A percentile compares a stretch with the other conserved stretches of the same genome.
Conservation (phyloP, 768 basidiomycete species). For the Lentinus brumalis region DNA sequence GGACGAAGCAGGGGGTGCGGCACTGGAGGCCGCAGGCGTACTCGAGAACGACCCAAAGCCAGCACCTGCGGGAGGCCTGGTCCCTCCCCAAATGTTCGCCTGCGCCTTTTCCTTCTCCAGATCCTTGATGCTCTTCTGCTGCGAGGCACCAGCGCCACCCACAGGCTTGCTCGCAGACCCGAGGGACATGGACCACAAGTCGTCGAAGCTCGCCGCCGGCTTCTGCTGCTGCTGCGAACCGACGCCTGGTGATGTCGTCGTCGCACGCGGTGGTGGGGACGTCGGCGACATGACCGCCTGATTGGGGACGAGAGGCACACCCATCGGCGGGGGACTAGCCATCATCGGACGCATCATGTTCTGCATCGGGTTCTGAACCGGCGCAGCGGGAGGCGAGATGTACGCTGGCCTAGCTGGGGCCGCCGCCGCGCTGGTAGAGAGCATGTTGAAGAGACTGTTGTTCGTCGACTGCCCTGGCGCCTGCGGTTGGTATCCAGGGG, state of each 20-base stretch:
- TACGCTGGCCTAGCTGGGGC: too few species aligned
- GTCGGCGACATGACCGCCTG: conserved; percentile 21
- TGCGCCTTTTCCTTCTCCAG: conserved; percentile 85
- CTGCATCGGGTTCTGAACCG: conserved; percentile 20
- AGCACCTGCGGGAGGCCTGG: conserved; percentile 26
- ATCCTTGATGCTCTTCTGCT: conserved; percentile 78
- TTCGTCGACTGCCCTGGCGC: too few species aligned
- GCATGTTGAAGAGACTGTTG: too few species aligned
- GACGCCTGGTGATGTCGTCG: conserved; percentile 20
- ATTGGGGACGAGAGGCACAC: conserved; percentile 9
- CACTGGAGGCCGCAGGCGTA: conserved; percentile 19
- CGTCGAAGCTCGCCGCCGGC: conserved; percentile 65
- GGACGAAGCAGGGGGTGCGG: conserved; percentile 23
- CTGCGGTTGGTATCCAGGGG: too few species aligned
- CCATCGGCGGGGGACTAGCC: conserved; percentile 10
- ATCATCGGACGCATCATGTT: conserved; percentile 13
- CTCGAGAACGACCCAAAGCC: conserved; percentile 33
- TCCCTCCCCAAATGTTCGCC: conserved; percentile 75
- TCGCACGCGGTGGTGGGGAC: conserved; percentile 32
- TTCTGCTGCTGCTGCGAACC: conserved; percentile 33
- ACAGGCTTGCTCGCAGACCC: conserved; percentile 47
- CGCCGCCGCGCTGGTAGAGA: too few species aligned
- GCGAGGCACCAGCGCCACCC: conserved; percentile 1
- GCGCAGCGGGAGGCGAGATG: conserved; percentile 22
- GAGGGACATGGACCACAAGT: conserved; percentile 85